Percentiles rank a stretch among this genome's conserved stretches.
These are phyloP conservation scores for Penicillium taxi DNA, from an alignment of 495 filamentous ascomycete species.

Conservation along the genomic window DNA sequence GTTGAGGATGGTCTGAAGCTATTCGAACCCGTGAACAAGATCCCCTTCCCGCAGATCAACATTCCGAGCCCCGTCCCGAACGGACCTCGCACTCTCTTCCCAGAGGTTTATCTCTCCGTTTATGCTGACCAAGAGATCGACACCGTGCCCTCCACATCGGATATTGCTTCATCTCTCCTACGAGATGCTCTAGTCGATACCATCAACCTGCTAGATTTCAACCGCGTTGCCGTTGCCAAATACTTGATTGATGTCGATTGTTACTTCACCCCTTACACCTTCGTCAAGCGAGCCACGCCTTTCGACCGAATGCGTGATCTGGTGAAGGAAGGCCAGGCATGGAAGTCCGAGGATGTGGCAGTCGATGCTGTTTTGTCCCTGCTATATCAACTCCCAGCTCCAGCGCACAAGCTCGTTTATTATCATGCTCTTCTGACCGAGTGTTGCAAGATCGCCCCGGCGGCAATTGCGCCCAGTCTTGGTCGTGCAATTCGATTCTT, in stretches of 20 bases:
- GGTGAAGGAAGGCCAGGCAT: constrained; percentile 55
- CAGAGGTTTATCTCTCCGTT: constrained; percentile 89
- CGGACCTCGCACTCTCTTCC: constrained; percentile 71
- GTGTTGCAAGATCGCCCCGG: constrained; percentile 88
- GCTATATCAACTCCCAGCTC: constrained; percentile 74
- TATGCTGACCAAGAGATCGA: constrained; percentile 84
- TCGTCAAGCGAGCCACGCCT: constrained; percentile 84
- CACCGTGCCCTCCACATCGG: constrained; percentile 71
- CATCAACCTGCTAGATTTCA: constrained; percentile 89
- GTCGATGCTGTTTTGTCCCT: constrained; percentile 97
- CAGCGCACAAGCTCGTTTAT: constrained; percentile 92
- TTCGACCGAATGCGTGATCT: constrained; percentile 83
- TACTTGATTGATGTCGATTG: constrained; percentile 91
- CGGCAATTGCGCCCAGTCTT: constrained; percentile 89
- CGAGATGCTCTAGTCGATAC: constrained; percentile 86
- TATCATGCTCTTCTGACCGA: constrained; percentile 94
- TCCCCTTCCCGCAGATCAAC: constrained; percentile 63
- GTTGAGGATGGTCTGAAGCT: constrained; percentile 25
- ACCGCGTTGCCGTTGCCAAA: constrained; percentile 76
- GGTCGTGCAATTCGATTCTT: constrained; percentile 89
- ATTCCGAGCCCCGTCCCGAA: constrained; percentile 68
- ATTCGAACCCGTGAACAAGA: constrained; percentile 54
- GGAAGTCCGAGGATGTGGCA: constrained; percentile 97
- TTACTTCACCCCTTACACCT: constrained; percentile 80
- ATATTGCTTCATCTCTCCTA: constrained; percentile 71